phyloP scores from a whole-genome alignment of 78 protist species.

The Dictyostelium purpureum region DNA sequence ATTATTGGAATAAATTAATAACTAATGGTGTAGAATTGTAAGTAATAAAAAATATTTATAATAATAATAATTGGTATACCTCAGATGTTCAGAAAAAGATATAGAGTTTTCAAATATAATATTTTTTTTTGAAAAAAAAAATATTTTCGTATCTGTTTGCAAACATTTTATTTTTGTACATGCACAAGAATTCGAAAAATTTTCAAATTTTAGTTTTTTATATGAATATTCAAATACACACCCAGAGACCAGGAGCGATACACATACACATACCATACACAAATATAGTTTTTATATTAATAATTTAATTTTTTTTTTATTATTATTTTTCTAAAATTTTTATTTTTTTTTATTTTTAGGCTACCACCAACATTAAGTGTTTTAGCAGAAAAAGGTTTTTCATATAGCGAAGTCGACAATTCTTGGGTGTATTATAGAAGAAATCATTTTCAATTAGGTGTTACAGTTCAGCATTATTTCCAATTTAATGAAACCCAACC shows the following conservation, averaged over 20 bases:
- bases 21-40: conserved; percentile 7
- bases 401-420: conserved; percentile 24
- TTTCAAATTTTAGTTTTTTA: too few relatives aligned
- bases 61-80: not conserved
- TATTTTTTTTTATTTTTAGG: not conserved
- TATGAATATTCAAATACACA: too few relatives aligned
- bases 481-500: conserved; percentile 29
- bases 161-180: too few relatives aligned
- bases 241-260: too few relatives aligned
- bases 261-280: not conserved
- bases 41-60: not conserved
- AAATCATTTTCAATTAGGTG: conserved; percentile 64
- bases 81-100: not conserved
- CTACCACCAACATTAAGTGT: conserved; percentile 49
- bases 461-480: conserved; percentile 35
- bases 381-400: conserved; percentile 68
- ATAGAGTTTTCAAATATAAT: too few relatives aligned
- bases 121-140: not conserved
- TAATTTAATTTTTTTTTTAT: not conserved
- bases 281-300: not conserved
- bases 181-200: too few relatives aligned
- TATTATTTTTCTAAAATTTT: not conserved
- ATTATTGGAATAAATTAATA: conserved; percentile 49
- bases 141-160: too few relatives aligned
- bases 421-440: conserved; percentile 66